Evolutionary conservation across 192 early-diverging fungal genomes (phyloP), one percentile per base, ranked within the genome.

Genomic region (Coemansia sp.): DNA sequence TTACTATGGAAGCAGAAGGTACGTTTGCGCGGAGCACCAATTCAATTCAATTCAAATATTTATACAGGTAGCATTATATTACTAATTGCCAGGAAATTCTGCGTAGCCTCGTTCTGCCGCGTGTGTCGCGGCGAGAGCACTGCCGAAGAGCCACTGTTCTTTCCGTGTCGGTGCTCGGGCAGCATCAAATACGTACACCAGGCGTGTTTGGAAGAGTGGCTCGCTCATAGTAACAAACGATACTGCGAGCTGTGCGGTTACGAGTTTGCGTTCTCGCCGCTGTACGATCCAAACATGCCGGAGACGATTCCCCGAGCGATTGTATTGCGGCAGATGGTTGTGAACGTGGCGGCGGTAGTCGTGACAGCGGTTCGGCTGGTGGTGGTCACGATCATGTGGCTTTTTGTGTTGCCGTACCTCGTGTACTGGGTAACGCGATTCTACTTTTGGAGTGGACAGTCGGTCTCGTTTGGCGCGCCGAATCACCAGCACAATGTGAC

Each of bases 111-210:
- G 58, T 86, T 90, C 58, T 92, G 90, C 75, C 85, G 90, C 62
- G 89, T 92, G 23, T 92, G 90, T 47, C 84, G 90, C 31, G 79
- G 81, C 32, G 87, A 86, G 53, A 82, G 72, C 31, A 90, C 89
- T 8, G 69, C 78, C 8, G 83, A 88, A 8, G 86, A 95, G 58
- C 93, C 89, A 27, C 81, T 97, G 38, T 95, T 87, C 65, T 83
- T 91, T 68, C 95, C 95, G 7, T 97, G 95, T 78, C 91, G 92
- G 70, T 97, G 95, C 77, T 87, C 92, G 17, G 95, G 95, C 11
- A 91, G 89, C 63, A 97, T 97, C 70, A 83, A 85, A 60, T 92
- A 84, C 73, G 89, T 97, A n/a, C 95, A 97, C 75, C 92, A 95
- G 67, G 81, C 85, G 38, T 95, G 75, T 56, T 72, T 94, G 38